Percentiles rank a stretch among this genome's conserved stretches.
phyloP scores from a whole-genome alignment of 1,284 basidiomycete species.

The Ceratobasidium sp. region DNA sequence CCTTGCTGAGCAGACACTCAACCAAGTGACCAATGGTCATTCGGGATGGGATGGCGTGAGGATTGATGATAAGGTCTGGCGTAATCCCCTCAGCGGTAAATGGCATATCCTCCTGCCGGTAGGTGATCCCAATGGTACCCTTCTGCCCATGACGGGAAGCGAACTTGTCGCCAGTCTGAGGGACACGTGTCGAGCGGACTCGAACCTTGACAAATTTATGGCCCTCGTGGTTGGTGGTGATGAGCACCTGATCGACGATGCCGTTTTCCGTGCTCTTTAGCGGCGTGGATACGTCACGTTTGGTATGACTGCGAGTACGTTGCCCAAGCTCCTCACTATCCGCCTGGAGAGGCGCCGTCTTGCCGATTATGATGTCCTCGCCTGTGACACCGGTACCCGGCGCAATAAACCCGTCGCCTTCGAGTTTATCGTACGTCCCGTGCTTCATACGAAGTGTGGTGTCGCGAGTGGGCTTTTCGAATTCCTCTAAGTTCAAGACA shows the following conservation, averaged over 20 bases:
- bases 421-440: conserved; percentile 98
- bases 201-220: conserved; percentile 99
- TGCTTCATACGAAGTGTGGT: conserved; percentile 97
- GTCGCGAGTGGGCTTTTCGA: conserved; percentile 95
- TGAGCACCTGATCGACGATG: conserved; percentile 96
- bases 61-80: conserved; percentile 98
- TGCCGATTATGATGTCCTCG: conserved; percentile 99
- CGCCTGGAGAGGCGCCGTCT: conserved; percentile 96
- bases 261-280: conserved; percentile 98
- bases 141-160: conserved; percentile 99
- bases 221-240: conserved; percentile 95
- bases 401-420: conserved; percentile 94
- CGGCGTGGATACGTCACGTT: conserved; percentile 95
- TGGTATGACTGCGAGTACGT: conserved; percentile 88
- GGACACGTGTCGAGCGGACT: conserved; percentile 93
- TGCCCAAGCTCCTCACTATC: conserved; percentile 98
- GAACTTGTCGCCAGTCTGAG: conserved; percentile 99
- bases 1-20: conserved; percentile 96
- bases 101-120: conserved; percentile 99
- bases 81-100: conserved; percentile 97
- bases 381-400: conserved; percentile 95
- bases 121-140: conserved; percentile 99
- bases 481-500: conserved; percentile 91
- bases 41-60: conserved; percentile 98
- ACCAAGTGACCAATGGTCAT: conserved; percentile 99